phyloP scores from a whole-genome alignment of 2,329 filamentous ascomycete genomes.

The Neodidymelliopsis sp. region DNA sequence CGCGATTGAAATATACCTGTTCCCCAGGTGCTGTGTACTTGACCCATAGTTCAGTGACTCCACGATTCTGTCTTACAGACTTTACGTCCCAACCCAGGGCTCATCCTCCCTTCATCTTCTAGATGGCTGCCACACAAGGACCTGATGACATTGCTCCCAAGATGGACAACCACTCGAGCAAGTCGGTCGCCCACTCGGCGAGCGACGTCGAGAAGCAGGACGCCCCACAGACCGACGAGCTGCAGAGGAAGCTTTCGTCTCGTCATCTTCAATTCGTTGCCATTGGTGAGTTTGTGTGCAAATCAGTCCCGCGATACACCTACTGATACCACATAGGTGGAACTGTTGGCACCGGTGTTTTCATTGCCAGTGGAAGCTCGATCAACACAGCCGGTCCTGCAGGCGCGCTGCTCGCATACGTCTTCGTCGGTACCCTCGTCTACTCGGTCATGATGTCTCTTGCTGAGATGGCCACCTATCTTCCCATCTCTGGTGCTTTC shows the following conservation, averaged over 20 bases:
- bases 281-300: slow-evolving; percentile 37
- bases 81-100: slow-evolving; percentile 22
- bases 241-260: slow-evolving; percentile 48
- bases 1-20: slow-evolving; percentile 35
- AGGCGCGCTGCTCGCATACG: slow-evolving; percentile 56
- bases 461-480: slow-evolving; percentile 76
- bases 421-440: slow-evolving; percentile 70
- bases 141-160: slow-evolving; percentile 37
- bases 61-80: slow-evolving; percentile 15
- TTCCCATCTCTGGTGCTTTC: slow-evolving; percentile 79
- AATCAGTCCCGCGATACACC: background rate
- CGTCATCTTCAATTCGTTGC: slow-evolving; percentile 51
- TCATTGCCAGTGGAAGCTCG: slow-evolving; percentile 59
- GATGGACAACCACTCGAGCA: slow-evolving; percentile 40
- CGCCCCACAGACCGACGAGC: slow-evolving; percentile 30
- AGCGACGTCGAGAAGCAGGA: slow-evolving; percentile 49
- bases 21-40: slow-evolving; percentile 23
- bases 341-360: slow-evolving; percentile 62
- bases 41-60: slow-evolving; percentile 27
- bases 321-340: slow-evolving; percentile 35
- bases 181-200: slow-evolving; percentile 38
- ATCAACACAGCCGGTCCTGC: slow-evolving; percentile 58
- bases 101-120: slow-evolving; percentile 16
- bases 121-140: slow-evolving; percentile 32
- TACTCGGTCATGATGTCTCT: slow-evolving; percentile 74